Evolutionary conservation across 1,284 basidiomycete genomes (phyloP), one percentile per base, ranked within the genome.

Genomic region (Sanghuangporus weigelae): DNA sequence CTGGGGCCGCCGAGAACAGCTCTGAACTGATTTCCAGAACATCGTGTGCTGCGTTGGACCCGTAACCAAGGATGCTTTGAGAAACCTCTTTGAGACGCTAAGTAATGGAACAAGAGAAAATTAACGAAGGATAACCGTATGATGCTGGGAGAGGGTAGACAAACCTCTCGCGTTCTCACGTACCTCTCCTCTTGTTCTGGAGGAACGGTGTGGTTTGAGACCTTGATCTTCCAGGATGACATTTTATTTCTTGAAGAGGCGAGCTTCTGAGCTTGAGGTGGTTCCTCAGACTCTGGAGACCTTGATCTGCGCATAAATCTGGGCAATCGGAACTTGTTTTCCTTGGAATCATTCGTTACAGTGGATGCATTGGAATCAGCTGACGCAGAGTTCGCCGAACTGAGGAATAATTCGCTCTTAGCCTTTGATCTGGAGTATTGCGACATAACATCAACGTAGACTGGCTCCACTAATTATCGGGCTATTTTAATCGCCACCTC

Each of bases 1-100:
- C 69, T 12, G 87, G 86, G 0, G 76, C 81, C 31, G 85, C 74
- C 11, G 80, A 73, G 16, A 86, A 73, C 6, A 85, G 63, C 12
- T 85, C 82, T 5, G 76, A 73, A 23, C 78, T 75, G 3, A 79
- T 57, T 26, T 72, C 68, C 3, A 86, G 75, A 0, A 75, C 73
- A 67, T 86, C 83, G 63, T 83, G 83, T 0, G 74, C 68, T 7
- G 83, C 70, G 50, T 78, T 76, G 1, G 68, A 71, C 0, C 78
- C 69, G 7, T 75, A 76, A 19, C 80, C 82, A 14, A 85, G 73
- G 4, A 81, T 75, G 7, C 80, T 76, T 79, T 82, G 68, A 42
- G 59, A 26, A 38, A 48, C 46, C 12, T 59, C 54, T 16, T 10
- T 54, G 49, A 56, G 50, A 21, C 26, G 46, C 49, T 60, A 10